Base-by-base conservation (phyloP, 1,284 basidiomycete species). In the Austroboletus niveus region DNA sequence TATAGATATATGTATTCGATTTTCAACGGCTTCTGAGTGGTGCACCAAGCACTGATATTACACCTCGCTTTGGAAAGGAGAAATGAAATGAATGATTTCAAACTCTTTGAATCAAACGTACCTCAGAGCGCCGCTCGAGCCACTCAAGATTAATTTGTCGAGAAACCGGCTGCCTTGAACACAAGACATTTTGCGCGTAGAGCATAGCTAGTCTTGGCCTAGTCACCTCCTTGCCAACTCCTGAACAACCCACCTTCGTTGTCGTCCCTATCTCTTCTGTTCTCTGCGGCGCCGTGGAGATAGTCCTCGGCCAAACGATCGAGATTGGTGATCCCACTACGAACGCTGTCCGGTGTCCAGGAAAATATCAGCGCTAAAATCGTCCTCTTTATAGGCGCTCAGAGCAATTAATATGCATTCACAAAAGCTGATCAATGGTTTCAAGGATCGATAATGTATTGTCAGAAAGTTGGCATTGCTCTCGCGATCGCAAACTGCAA, bases 401-500 rank as follows among this genome's bases (percentile, higher is more conserved):
- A 10, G 10, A 24, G 22, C 7, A 34, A 22, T 2, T 12, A 3
- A 6, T 48, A 8, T n/a, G 8, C 22, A 27, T 30, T 44, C 27
- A 34, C 30, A 40, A 11, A 49, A 20, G 5, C 12, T 15, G 22
- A 40, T 70, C 7, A 27, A 29, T 30, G 49, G 2, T 29, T 70
- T 68, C 49, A 70, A 63, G 31, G 0, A 32, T 70, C 65, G 15
- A 34, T 68, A 0, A 51, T 29, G 12, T 44, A 38, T 7, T 67
- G 64, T 45, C 56, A 49, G 24, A 57, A 68, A 47, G 66, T 70
- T 7, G 65, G 68, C 27, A 69, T 68, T 8, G 63, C 68, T 14
- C 68, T 68, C 14, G 58, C 63, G 8, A 52, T 68, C 12, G 35
- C 29, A 29, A 51, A 1, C 35, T 68, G 65, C 50, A 17, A 20